Percentiles rank a stretch among this genome's conserved stretches.
These are phyloP conservation scores for Russula olivacea DNA, from an alignment of 768 basidiomycete species.

Conservation along the genomic window DNA sequence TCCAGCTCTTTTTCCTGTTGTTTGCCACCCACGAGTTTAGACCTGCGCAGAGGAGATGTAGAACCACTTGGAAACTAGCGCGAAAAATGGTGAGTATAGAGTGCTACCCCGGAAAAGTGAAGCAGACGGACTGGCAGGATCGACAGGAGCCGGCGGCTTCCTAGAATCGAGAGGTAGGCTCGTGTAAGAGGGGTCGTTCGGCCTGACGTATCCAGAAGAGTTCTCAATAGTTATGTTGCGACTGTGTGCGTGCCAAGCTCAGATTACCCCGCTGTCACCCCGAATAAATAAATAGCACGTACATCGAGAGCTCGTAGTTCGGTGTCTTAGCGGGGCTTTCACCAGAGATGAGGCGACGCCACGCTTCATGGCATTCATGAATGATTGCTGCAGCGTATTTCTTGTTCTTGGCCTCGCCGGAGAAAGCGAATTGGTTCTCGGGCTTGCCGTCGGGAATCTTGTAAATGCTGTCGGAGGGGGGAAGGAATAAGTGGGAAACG, in stretches of 20 bases:
- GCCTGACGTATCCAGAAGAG: slow-evolving; percentile 62
- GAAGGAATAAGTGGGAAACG: too few relatives aligned
- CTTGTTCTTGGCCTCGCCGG: slow-evolving; percentile 99
- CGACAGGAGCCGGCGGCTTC: slow-evolving; percentile 81
- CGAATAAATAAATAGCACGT: slow-evolving; percentile 20
- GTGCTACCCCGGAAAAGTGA: neutral
- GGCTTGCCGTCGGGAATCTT: slow-evolving; percentile 95
- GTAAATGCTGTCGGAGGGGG: slow-evolving; percentile 60
- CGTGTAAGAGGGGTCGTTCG: slow-evolving; percentile 58
- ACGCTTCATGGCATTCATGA: slow-evolving; percentile 97
- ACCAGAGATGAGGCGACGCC: slow-evolving; percentile 87
- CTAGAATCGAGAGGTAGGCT: slow-evolving; percentile 71
- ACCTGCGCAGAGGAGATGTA: slow-evolving; percentile 88
- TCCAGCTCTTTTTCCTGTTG: neutral
- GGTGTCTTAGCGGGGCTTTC: slow-evolving; percentile 69
- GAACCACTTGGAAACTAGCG: slow-evolving; percentile 84
- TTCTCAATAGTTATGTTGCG: slow-evolving; percentile 72
- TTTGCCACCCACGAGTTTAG: slow-evolving; percentile 30
- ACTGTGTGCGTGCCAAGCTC: slow-evolving; percentile 37
- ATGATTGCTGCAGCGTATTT: slow-evolving; percentile 99
- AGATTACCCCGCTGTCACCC: neutral
- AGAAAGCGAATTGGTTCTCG: slow-evolving; percentile 98
- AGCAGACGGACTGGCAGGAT: slow-evolving; percentile 69
- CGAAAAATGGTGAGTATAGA: slow-evolving; percentile 5
- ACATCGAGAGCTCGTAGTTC: slow-evolving; percentile 81